Evolutionary conservation across 1,284 basidiomycete species (phyloP), one percentile per base, ranked within the genome.

Genomic region (Peniophora sp.): DNA sequence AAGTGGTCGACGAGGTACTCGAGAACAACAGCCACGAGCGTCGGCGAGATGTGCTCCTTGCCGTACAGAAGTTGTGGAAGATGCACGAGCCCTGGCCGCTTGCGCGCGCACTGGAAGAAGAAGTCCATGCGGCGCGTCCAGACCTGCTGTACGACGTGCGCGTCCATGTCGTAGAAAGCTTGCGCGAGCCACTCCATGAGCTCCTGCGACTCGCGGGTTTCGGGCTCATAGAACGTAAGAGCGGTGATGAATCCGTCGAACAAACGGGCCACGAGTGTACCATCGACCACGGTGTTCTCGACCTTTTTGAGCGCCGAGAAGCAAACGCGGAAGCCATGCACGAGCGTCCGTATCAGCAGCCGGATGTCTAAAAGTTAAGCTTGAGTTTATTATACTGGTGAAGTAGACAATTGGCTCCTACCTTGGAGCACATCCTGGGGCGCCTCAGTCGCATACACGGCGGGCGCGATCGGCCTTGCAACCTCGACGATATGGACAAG

Each of bases 81-180:
- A 55, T 88, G 87, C 61, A 97, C 83, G 49, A 98, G 77, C 51
- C 85, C 75, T 16, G 85, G 82, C 53, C 93, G 89, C 55, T 85
- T 83, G 58, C 87, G 79, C 0, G 88, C 79, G 57, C 80, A 78
- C 56, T 88, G 77, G 65, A 95, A 88, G 70, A 95, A 95, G 63
- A 93, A 86, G 22, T 84, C 85, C 69, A 97, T 88, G 65, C 91
- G 90, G 62, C 83, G 84, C 36, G 88, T 92, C 94, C 90, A 97
- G 20, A 97, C 88, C 66, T 97, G 92, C 63, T 95, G 89, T 66
- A 97, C 95, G 54, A 94, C 85, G 62, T 96, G 89, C 3, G 90
- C 75, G 63, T 97, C 90, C 57, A 93, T 80, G 61, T 94, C 89
- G 41, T 83, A 68, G 36, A 96, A 79, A 50, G 88, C 85, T 35